Conservation (phyloP, 495 filamentous ascomycete genomes). For the Daldinia concentrica region DNA sequence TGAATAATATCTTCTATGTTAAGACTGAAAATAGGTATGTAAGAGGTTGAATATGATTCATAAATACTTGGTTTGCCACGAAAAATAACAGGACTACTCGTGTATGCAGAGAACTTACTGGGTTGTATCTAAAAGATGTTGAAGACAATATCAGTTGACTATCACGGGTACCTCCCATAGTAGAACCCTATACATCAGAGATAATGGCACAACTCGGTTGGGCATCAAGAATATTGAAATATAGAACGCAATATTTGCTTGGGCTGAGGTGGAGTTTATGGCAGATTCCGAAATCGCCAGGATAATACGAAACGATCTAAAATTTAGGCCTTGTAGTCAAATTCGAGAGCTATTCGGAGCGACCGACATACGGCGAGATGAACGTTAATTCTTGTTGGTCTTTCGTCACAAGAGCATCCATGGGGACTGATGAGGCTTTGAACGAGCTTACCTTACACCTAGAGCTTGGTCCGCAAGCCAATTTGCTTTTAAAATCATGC, state of each 20-base stretch:
- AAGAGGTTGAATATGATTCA: too few relatives aligned
- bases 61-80: not conserved
- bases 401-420: not conserved
- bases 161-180: not conserved
- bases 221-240: not conserved
- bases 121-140: not conserved
- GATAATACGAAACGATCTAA: not conserved
- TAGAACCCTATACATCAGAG: not conserved
- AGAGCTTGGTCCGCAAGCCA: not conserved
- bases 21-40: too few relatives aligned
- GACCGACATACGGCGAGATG: not conserved
- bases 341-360: not conserved
- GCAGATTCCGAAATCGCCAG: not conserved
- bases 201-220: not conserved
- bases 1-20: too few relatives aligned
- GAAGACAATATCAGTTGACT: not conserved
- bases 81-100: too few relatives aligned
- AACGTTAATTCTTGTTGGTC: not conserved
- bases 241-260: too few relatives aligned
- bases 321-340: not conserved
- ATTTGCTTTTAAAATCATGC: not conserved
- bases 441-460: not conserved
- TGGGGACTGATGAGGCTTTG: too few relatives aligned
- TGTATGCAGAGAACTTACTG: not conserved
- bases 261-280: not conserved